Evolutionary conservation across 441 rosid genomes (phyloP).

Genomic region (Melastoma candidum): DNA sequence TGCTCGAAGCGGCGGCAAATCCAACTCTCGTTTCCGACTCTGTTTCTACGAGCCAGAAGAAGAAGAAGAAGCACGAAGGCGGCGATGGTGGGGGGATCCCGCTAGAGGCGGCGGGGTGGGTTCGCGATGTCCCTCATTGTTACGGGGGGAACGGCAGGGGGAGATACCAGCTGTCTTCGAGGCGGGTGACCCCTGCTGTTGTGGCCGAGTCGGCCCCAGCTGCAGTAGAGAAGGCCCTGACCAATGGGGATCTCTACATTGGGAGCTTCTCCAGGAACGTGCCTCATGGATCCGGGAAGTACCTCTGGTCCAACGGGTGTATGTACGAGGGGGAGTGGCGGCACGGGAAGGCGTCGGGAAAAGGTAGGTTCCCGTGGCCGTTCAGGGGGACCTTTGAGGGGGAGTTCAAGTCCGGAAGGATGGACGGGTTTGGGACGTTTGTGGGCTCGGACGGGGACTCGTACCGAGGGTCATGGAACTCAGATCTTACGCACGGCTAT

Average conservation of each 20-base stretch:
- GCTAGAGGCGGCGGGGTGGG: too few relatives aligned
- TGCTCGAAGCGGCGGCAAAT: too few relatives aligned
- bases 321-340: constrained; percentile 97
- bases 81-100: too few relatives aligned
- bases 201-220: background rate
- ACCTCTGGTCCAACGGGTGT: constrained; percentile 88
- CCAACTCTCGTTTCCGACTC: too few relatives aligned
- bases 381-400: constrained; percentile 89
- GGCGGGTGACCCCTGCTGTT: constrained; percentile 52
- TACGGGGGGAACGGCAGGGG: constrained; percentile 13
- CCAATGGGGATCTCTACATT: constrained; percentile 83
- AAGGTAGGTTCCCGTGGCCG: constrained; percentile 96
- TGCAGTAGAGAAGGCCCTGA: constrained; percentile 44
- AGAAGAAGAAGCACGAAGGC: too few relatives aligned
- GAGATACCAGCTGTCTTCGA: constrained; percentile 56
- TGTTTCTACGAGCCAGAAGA: too few relatives aligned
- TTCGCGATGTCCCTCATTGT: too few relatives aligned
- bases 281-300: constrained; percentile 95
- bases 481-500: constrained; percentile 67
- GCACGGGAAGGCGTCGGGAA: constrained; percentile 78
- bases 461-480: constrained; percentile 67
- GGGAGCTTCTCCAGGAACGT: constrained; percentile 59
- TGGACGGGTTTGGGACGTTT: constrained; percentile 87
- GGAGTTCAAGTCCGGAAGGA: constrained; percentile 78
- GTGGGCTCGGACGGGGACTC: constrained; percentile 82